Evolutionary conservation across 2,329 filamentous ascomycete genomes (phyloP), one percentile per base, ranked within the genome.

Genomic region (Neofusicoccum parvum): DNA sequence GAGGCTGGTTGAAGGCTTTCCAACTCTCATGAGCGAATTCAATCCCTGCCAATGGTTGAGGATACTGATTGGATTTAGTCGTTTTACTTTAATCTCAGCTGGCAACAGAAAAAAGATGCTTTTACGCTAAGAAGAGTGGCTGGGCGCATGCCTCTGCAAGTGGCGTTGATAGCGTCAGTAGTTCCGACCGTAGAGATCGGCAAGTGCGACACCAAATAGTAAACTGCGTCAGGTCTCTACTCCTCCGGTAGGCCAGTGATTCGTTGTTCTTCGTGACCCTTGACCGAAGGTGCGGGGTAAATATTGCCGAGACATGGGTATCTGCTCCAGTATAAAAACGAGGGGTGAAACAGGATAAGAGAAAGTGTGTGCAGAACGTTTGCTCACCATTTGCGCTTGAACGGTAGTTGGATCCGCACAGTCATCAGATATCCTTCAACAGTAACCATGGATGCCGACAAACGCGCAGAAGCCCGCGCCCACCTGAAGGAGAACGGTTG

Each of bases 401-500:
- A 23, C 23, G 23, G 23, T 2, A 23, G 23, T 23, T 3, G 23
- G 23, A 3, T 20, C 34, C 10, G 5, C 7, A 2, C 9, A 9
- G 5, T 9, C 36, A 12, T 3, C 9, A 10, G 4, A 5, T 12
- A 39, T 39, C 12, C 36, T 39, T 39, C 4, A 67, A 58, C 20
- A 58, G 65, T 46, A 64, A 54, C 49, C 67, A 67, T 37, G 68
- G 66, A 67, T 59, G 15, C 50, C n/a, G 5, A 37, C 11, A 12
- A n/a, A 51, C 17, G 9, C 15, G 50, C 66, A 56, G 50, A 64
- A 27, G 65, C 58, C 34, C 64, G 67, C 60, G 59, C 67, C 50
- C 66, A 70, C 41, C 67, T 75, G 15, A 67, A 70, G 20, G 66
- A 70, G 49, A 69, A 75, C 41, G 72, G 72, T 23, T 74, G 70